These are phyloP conservation scores for Chiua virens DNA, from an alignment of 768 basidiomycete species.

Conservation along the genomic window DNA sequence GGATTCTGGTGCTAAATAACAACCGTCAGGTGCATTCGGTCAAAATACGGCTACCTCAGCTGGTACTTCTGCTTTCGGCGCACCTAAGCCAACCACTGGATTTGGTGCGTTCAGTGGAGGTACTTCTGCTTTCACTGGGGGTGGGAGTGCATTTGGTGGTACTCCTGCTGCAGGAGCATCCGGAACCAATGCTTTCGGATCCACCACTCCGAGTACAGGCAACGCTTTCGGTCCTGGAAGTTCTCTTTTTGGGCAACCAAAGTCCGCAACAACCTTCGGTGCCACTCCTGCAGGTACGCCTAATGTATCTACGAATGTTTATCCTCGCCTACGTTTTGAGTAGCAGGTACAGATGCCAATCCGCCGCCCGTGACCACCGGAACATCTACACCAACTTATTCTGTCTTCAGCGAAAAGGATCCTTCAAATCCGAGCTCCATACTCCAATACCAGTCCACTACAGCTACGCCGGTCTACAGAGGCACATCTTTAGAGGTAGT, in stretches of 20 bases:
- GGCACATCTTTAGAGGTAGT: slow-evolving; percentile 74
- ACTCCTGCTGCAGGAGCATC: slow-evolving; percentile 30
- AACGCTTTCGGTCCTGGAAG: slow-evolving; percentile 46
- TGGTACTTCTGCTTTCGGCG: slow-evolving; percentile 55
- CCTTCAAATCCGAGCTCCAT: slow-evolving; percentile 39
- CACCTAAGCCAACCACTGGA: slow-evolving; percentile 66
- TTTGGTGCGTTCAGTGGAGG: slow-evolving; percentile 77
- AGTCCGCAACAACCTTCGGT: slow-evolving; percentile 46
- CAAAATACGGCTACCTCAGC: slow-evolving; percentile 37
- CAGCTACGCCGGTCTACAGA: slow-evolving; percentile 75
- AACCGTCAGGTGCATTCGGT: slow-evolving; percentile 39
- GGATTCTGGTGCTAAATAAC: slow-evolving; percentile 2
- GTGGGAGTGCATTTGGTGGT: slow-evolving; percentile 42
- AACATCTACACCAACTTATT: slow-evolving; percentile 64
- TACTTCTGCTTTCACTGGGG: slow-evolving; percentile 49
- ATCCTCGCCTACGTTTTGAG: slow-evolving; percentile 10
- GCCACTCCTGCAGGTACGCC: slow-evolving; percentile 34
- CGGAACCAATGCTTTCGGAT: slow-evolving; percentile 35
- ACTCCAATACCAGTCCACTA: slow-evolving; percentile 79
- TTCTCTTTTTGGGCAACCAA: slow-evolving; percentile 60
- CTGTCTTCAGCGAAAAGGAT: slow-evolving; percentile 67
- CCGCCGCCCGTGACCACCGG: slow-evolving; percentile 67
- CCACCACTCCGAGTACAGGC: slow-evolving; percentile 28
- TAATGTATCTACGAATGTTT: slow-evolving; percentile 1
- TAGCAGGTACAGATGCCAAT: slow-evolving; percentile 36